A percentile compares a stretch with the other conserved stretches of the same genome.
Conservation (phyloP, 352 stramenopile species). For the Blastocystis hominis region DNA sequence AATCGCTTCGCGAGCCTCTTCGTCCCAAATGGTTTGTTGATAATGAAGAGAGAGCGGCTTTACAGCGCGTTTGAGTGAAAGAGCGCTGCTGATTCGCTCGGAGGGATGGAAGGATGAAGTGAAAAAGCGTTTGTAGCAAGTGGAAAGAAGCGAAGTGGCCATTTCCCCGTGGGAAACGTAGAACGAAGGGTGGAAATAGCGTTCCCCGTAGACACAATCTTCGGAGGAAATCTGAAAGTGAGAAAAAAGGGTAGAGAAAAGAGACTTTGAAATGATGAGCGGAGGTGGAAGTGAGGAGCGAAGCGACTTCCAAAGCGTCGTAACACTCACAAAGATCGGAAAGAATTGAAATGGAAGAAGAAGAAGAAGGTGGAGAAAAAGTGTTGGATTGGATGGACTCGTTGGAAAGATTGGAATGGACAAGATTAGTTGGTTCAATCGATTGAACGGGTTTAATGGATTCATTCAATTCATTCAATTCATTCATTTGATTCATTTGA, state of each 20-base stretch:
- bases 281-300: no score
- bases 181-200: background rate
- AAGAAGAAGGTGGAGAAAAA: background rate
- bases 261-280: no score
- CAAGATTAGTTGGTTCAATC: no score
- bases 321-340: no score
- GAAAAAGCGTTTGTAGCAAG: background rate
- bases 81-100: background rate
- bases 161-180: background rate
- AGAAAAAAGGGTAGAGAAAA: no score
- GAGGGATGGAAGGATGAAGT: background rate
- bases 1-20: background rate
- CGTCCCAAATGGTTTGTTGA: background rate
- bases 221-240: background rate
- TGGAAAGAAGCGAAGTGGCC: background rate
- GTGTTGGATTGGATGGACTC: background rate
- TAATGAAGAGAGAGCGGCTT: background rate
- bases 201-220: background rate
- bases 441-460: no score
- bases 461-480: no score
- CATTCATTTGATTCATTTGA: background rate
- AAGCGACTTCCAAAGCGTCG: no score
- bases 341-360: background rate
- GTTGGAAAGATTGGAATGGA: background rate
- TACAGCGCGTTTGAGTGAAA: background rate